Evolutionary conservation across 441 rosid genomes (phyloP), one percentile per base, ranked within the genome.

Genomic region (Euphorbia celastroides): DNA sequence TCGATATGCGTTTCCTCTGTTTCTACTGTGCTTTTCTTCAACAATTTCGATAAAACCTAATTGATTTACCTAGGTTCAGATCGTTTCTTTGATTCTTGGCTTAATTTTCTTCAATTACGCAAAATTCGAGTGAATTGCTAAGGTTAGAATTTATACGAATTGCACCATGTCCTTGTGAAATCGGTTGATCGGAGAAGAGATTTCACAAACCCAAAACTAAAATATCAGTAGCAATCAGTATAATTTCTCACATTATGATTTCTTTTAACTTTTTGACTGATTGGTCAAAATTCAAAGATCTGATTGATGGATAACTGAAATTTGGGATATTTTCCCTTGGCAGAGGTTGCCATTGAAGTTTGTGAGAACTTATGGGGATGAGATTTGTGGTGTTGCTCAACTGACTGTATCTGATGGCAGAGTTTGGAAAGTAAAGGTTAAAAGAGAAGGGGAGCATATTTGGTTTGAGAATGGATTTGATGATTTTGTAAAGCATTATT

Each of bases 311-410:
- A 34, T 34, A 34, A 34, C 38, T 34, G 4, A 4, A 34, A 34
- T 42, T 42, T 42, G 48, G 2, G 48, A 5, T 42, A 8, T 42
- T 42, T 42, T 13, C 14, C 14, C 16, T 42, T 6, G 55, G 48
- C 66, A 72, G 77, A 57, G 51, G 3, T 66, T 74, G 46, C 72
- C 81, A 5, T 17, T 60, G 52, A 78, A 57, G 63, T 78, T 74
- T 57, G 69, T 25, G 2, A 62, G n/a, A 41, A 68, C 50, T 14
- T 69, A 46, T 38, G 72, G 78, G 14, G 12, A 69, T 7, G 74
- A 72, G 30, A 65, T 74, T 46, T 44, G 32, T 31, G 36, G 25
- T 54, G 32, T 62, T 14, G 70, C 48, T 22, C 48, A 41, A 25
- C 66, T 78, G 8, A 54, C 1, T 0, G 64, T 46, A 14, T 13